phyloP scores from a whole-genome alignment of 371 early-diverging fungal species.

The Apophysomyces sp. region DNA sequence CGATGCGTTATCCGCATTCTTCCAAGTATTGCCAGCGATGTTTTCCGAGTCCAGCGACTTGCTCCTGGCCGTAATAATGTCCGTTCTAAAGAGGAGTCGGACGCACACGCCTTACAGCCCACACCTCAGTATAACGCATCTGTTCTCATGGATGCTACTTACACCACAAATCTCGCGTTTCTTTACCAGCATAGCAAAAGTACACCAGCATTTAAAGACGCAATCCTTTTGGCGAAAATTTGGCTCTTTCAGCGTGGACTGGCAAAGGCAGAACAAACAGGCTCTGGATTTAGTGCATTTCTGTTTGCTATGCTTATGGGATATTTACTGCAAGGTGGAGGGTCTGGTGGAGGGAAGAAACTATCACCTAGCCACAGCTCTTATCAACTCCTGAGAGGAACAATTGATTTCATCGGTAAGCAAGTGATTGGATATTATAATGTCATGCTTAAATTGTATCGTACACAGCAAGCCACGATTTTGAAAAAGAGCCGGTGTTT shows the following conservation, averaged over 20 bases:
- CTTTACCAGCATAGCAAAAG: conserved; percentile 73
- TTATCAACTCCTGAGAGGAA: conserved; percentile 83
- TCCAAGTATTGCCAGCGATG: conserved; percentile 61
- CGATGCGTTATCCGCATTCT: conserved; percentile 78
- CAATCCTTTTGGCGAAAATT: conserved; percentile 74
- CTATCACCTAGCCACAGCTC: conserved; percentile 76
- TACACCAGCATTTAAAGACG: conserved; percentile 78
- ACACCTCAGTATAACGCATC: conserved; percentile 94
- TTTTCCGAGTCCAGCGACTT: conserved; percentile 72
- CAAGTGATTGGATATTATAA: background rate
- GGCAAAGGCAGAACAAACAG: conserved; percentile 14
- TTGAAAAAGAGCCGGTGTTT: conserved; percentile 67
- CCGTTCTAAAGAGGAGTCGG: conserved; percentile 47
- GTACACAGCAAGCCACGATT: conserved; percentile 64
- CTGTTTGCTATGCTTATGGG: conserved; percentile 84
- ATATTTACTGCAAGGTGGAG: conserved; percentile 74
- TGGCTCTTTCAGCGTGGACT: conserved; percentile 85
- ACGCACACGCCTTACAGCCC: conserved; percentile 33
- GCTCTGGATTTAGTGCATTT: conserved; percentile 70
- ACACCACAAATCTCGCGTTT: conserved; percentile 75
- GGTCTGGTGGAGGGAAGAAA: conserved; percentile 57
- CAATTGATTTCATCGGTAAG: conserved; percentile 77
- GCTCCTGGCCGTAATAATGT: conserved; percentile 85
- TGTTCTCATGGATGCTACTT: conserved; percentile 73
- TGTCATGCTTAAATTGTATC: background rate